A percentile compares a stretch with the other conserved stretches of the same genome.
Conservation (phyloP, 2,329 filamentous ascomycete genomes). For the Apiospora phragmitis region DNA sequence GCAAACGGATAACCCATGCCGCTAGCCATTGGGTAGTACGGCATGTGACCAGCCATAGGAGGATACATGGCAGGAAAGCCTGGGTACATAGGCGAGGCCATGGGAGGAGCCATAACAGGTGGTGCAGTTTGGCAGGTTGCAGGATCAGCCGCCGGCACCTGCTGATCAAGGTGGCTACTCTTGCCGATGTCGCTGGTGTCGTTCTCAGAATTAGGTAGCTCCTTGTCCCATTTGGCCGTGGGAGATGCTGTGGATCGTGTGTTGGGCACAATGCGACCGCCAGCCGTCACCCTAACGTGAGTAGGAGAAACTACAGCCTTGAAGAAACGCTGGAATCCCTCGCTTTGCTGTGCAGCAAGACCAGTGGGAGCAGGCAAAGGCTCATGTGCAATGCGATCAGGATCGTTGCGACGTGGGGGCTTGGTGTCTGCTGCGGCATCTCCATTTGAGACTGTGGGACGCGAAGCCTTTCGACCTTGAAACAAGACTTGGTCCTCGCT, state of each 20-base stretch:
- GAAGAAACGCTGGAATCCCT: slow-evolving; percentile 69
- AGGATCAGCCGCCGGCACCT: neutral
- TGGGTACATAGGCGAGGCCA: slow-evolving; percentile 22
- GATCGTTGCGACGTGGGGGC: slow-evolving; percentile 47
- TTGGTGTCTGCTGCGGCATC: slow-evolving; percentile 35
- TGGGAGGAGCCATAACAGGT: slow-evolving; percentile 17
- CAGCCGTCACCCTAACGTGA: slow-evolving; percentile 66
- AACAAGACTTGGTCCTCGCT: slow-evolving; percentile 37
- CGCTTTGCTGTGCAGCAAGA: slow-evolving; percentile 55
- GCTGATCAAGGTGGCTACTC: neutral
- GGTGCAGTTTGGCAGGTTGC: neutral
- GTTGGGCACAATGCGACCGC: slow-evolving; percentile 67
- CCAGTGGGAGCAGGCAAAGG: slow-evolving; percentile 56
- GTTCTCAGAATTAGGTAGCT: slow-evolving; percentile 32
- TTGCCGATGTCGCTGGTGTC: slow-evolving; percentile 13
- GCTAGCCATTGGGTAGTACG: slow-evolving; percentile 26
- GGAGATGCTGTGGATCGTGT: slow-evolving; percentile 55
- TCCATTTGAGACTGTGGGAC: slow-evolving; percentile 10
- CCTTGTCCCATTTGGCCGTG: slow-evolving; percentile 50
- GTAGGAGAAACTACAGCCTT: slow-evolving; percentile 68
- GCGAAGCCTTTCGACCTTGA: slow-evolving; percentile 35
- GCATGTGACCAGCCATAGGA: slow-evolving; percentile 30
- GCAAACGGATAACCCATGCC: slow-evolving; percentile 21
- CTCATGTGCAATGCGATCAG: slow-evolving; percentile 43
- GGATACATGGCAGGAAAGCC: slow-evolving; percentile 23